Base-by-base conservation (phyloP, 768 basidiomycete genomes). In the Leccinum variicolor region DNA sequence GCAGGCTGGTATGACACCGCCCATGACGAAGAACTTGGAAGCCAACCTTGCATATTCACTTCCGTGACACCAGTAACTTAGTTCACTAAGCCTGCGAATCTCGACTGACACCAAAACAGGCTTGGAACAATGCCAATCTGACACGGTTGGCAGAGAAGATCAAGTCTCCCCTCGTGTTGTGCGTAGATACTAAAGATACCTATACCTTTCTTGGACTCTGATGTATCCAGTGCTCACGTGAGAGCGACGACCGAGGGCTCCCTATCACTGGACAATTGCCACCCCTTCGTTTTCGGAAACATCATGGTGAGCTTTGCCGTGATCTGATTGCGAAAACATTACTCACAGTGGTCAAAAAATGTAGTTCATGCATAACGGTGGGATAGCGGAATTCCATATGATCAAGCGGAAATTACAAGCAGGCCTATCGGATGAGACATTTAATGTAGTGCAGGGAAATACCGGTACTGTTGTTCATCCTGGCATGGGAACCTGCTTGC, bases 331-430 rank as follows among this genome's bases (percentile, higher is more conserved):
- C 36, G 4, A 10, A 15, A 43, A 28, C 19, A 1, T n/a, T 21
- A 8, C 31, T 49, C 50, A 55, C 3, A 26, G 46, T 47, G 14
- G 46, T 9, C 4, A 21, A 21, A 45, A 21, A 49, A 36, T 21
- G 4, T 62, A 95, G 94, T 98, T 91, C 75, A 98, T 98, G 94
- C 94, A 95, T 72, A 98, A 97, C 62, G 96, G 96, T 54, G 86
- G 85, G n/a, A 90, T 99, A 55, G 85, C 90, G 45, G 85, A 92
- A 5, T 98, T 98, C 73, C 73, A 73, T 46, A 75, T 78, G 57
- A 82, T 98, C 63, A 98, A 95, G 74, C 82, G 97, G 26, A 81
- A 78, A 28, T 72, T 99, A 8, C 94, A 96, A 67, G 77, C 77
- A 33, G 79, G 79, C 26, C 73, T 99, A 14, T 79, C 89, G 0